These are phyloP conservation scores for Trichosporon inkin DNA, from an alignment of 1,284 basidiomycete species.

Conservation along the genomic window DNA sequence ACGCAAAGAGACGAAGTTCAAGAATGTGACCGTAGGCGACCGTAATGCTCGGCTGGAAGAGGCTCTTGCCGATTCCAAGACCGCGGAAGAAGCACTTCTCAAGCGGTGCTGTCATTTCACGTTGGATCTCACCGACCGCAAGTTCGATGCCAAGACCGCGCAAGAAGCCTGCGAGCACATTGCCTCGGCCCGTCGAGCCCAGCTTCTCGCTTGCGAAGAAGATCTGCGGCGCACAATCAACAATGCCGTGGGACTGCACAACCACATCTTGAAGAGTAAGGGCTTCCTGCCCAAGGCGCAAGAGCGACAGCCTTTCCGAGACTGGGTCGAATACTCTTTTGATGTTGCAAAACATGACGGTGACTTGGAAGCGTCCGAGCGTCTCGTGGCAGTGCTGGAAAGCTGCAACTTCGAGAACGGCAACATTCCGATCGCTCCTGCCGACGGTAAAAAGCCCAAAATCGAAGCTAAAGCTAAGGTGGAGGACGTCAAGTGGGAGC, in stretches of 20 bases:
- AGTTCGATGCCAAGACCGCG: constrained; percentile 56
- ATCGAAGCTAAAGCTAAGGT: constrained; percentile 30
- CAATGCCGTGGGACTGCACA: constrained; percentile 57
- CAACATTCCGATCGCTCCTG: constrained; percentile 26
- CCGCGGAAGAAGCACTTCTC: constrained; percentile 83
- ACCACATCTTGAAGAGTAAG: constrained; percentile 33
- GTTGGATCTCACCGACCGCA: constrained; percentile 62
- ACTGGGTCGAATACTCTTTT: constrained; percentile 35
- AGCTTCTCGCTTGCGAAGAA: constrained; percentile 70
- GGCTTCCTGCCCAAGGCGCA: constrained; percentile 22
- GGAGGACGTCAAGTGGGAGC: constrained; percentile 66
- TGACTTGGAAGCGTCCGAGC: constrained; percentile 54
- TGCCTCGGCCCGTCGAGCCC: constrained; percentile 70
- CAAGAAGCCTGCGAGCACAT: constrained; percentile 91
- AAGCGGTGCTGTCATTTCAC: constrained; percentile 89
- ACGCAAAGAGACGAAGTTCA: constrained; percentile 69
- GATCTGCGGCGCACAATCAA: constrained; percentile 67
- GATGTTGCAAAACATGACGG: constrained; percentile 56
- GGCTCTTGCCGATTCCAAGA: constrained; percentile 82
- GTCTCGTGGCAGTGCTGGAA: constrained; percentile 50
- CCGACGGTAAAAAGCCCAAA: constrained; percentile 45
- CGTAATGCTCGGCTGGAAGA: constrained; percentile 81
- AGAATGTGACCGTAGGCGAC: constrained; percentile 59
- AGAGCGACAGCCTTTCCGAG: constrained; percentile 39
- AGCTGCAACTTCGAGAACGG: constrained; percentile 39